A percentile compares a stretch with the other conserved stretches of the same genome.
Conservation (phyloP, 169 alveolate species). For the Babesia bovis region DNA sequence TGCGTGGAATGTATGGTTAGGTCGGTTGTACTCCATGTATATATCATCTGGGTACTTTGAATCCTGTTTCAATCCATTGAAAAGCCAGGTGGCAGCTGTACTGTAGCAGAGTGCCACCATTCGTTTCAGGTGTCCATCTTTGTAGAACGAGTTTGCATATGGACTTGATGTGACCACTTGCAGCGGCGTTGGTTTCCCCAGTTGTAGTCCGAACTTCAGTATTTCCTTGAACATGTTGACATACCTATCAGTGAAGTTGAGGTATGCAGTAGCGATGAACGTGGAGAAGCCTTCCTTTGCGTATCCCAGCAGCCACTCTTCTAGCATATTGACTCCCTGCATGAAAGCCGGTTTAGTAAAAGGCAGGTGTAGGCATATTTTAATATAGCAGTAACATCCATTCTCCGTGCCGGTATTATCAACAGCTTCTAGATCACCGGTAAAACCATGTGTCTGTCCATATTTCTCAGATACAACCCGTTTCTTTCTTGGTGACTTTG, state of each 20-base stretch:
- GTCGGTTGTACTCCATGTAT: conserved; percentile 48
- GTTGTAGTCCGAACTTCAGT: conserved; percentile 21
- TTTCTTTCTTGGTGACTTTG: background rate
- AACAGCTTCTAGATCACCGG: background rate
- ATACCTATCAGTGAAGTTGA: conserved; percentile 71
- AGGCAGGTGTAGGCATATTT: conserved; percentile 66
- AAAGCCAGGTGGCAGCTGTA: conserved; percentile 25
- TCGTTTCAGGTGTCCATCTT: conserved; percentile 52
- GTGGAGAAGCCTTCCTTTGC: conserved; percentile 62
- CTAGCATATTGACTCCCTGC: conserved; percentile 68
- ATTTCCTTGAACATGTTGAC: conserved; percentile 60
- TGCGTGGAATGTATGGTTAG: conserved; percentile 71
- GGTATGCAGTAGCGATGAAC: conserved; percentile 74
- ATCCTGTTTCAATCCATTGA: conserved; percentile 4
- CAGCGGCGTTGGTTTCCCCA: conserved; percentile 40
- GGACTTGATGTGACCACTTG: conserved; percentile 76
- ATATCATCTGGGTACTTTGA: conserved; percentile 38
- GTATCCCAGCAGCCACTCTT: conserved; percentile 59
- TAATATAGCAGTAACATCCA: conserved; percentile 20
- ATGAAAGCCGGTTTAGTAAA: conserved; percentile 75
- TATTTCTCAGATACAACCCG: background rate
- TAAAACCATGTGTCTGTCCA: background rate
- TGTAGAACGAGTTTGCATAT: conserved; percentile 73
- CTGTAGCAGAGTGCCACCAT: conserved; percentile 41
- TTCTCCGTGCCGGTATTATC: background rate